These are phyloP conservation scores for Umbellularia californica DNA, from an alignment of 164 flowering plant genomes.

Conservation along the genomic window DNA sequence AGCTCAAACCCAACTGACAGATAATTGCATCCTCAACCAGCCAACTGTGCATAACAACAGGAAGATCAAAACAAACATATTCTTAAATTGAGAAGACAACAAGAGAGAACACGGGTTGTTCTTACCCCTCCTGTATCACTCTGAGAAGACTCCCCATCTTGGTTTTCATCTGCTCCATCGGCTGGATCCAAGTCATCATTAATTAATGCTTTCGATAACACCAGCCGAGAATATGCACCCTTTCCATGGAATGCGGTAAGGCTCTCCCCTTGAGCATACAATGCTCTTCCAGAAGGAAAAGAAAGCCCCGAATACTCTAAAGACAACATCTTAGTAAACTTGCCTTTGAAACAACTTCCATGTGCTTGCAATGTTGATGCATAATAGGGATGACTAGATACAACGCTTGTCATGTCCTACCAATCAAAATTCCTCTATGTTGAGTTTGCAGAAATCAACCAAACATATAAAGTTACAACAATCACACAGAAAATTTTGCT, in stretches of 20 bases:
- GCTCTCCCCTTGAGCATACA: constrained; percentile 22
- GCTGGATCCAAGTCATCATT: constrained; percentile 36
- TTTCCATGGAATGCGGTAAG: constrained; percentile 15
- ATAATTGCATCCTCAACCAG: no score
- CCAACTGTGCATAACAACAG: neutral
- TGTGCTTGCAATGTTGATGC: constrained; percentile 29
- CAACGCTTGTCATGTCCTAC: constrained; percentile 45
- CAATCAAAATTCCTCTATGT: constrained; percentile 1
- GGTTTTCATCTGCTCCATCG: constrained; percentile 36
- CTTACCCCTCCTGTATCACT: constrained; percentile 36
- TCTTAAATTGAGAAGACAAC: neutral
- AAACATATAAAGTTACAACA: neutral
- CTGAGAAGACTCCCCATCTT: constrained; percentile 25
- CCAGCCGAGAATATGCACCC: constrained; percentile 21
- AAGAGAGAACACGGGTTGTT: neutral
- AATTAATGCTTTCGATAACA: constrained; percentile 24
- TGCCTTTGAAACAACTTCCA: constrained; percentile 18
- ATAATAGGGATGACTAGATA: constrained; percentile 33
- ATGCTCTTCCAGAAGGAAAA: constrained; percentile 19
- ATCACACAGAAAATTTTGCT: neutral
- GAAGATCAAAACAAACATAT: neutral
- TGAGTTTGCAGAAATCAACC: neutral
- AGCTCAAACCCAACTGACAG: neutral
- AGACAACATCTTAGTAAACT: constrained; percentile 24
- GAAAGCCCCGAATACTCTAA: constrained; percentile 18